These are phyloP conservation scores for Suhomyces xylopsoci DNA, from an alignment of 805 yeast genomes.

Conservation along the genomic window DNA sequence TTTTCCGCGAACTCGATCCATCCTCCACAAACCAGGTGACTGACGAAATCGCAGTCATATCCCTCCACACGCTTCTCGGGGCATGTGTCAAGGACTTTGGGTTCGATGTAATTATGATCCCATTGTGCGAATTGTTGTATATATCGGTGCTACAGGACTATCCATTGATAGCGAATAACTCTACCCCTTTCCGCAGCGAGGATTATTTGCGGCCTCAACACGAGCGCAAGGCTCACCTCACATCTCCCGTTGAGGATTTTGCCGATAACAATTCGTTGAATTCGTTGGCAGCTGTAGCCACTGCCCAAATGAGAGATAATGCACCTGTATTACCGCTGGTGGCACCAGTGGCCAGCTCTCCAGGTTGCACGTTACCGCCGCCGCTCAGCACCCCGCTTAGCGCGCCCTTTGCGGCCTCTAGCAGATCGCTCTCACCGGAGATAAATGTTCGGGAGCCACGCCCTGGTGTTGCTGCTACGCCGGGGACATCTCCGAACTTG, in stretches of 20 bases:
- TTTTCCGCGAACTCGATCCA: constrained; percentile 48
- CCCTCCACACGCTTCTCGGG: constrained; percentile 61
- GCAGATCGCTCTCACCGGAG: constrained; percentile 3
- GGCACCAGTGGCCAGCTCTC: not conserved
- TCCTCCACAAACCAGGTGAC: constrained; percentile 27
- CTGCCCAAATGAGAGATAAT: constrained; percentile 17
- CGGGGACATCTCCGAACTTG: not conserved
- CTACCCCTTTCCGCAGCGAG: constrained; percentile 2
- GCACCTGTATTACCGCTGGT: not conserved
- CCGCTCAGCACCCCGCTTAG: not conserved
- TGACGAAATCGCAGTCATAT: constrained; percentile 52
- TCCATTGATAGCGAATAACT: constrained; percentile 53
- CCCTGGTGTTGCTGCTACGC: not conserved
- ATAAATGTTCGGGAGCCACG: not conserved
- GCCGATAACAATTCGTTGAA: constrained; percentile 14
- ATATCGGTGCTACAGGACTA: constrained; percentile 58
- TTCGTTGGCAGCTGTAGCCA: constrained; percentile 36
- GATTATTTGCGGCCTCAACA: constrained; percentile 4
- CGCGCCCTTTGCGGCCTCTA: not conserved
- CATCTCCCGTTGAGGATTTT: not conserved
- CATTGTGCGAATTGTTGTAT: constrained; percentile 67
- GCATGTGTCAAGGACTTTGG: constrained; percentile 78
- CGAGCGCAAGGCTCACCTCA: not conserved
- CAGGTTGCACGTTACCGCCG: not conserved
- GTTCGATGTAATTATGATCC: constrained; percentile 63